Percentiles rank a stretch among this genome's conserved stretches.
Evolutionary conservation across 371 early-diverging fungal species (phyloP).

Genomic region (Lichtheimia ornata): DNA sequence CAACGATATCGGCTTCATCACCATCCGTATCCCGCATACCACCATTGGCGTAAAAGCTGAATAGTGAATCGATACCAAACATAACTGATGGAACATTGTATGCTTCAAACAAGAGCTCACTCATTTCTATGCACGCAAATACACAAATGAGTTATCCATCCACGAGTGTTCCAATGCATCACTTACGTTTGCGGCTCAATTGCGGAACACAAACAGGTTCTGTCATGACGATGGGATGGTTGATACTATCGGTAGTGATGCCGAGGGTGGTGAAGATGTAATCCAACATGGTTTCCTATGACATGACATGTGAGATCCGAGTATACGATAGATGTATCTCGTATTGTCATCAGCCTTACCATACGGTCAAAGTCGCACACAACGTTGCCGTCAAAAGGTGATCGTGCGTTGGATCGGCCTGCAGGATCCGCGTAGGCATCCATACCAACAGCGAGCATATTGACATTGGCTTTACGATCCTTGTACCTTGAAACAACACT

Average conservation of each 20-base stretch:
- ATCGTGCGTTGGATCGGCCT: constrained; percentile 66
- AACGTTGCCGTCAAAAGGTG: constrained; percentile 76
- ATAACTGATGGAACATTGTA: constrained; percentile 76
- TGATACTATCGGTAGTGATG: constrained; percentile 62
- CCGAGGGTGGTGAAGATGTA: constrained; percentile 84
- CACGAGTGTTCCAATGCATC: not conserved
- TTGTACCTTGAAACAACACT: constrained; percentile 80
- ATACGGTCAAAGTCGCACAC: constrained; percentile 73
- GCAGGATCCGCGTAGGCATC: constrained; percentile 73
- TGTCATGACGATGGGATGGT: constrained; percentile 85
- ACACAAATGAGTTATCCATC: not conserved
- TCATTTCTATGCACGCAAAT: constrained; percentile 54
- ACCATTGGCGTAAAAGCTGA: constrained; percentile 77
- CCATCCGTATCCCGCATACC: constrained; percentile 23
- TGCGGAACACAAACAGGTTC: constrained; percentile 80
- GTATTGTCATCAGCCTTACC: constrained; percentile 36
- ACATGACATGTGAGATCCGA: constrained; percentile 2
- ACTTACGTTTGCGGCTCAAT: constrained; percentile 71
- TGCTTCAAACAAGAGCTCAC: constrained; percentile 86
- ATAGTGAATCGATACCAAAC: constrained; percentile 87
- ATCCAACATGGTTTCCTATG: constrained; percentile 79
- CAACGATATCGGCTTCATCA: constrained; percentile 67
- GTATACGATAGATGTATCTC: not conserved
- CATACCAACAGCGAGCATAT: constrained; percentile 72
- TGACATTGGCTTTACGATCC: constrained; percentile 68